Evolutionary conservation across 345 rosid genomes (phyloP).

Genomic region (Odontarrhena argentea): DNA sequence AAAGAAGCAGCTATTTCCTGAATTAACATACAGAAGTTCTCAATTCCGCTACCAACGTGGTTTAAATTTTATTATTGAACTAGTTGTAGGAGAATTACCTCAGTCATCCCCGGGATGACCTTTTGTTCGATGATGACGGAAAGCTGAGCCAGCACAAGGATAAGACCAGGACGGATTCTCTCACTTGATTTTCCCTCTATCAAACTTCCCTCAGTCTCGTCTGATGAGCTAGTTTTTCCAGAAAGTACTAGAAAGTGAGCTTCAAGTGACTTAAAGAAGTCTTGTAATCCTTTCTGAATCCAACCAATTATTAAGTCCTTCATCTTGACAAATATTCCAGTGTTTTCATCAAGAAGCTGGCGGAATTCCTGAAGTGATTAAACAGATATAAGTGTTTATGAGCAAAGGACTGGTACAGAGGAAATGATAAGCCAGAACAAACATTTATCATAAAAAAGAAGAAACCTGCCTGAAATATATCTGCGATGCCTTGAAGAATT

Average conservation of each 20-base stretch:
- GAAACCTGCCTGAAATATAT: conserved; percentile 66
- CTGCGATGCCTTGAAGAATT: conserved; percentile 86
- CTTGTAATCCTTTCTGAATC: conserved; percentile 96
- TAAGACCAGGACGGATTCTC: conserved; percentile 67
- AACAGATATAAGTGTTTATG: conserved; percentile 8
- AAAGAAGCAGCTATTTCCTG: conserved; percentile 91
- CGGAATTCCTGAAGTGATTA: conserved; percentile 67
- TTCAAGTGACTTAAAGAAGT: conserved; percentile 76
- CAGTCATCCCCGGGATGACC: conserved; percentile 83
- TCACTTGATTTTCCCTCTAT: conserved; percentile 58
- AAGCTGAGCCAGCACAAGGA: conserved; percentile 85
- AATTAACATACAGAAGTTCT: conserved; percentile 26
- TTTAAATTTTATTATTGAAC: conserved; percentile 14
- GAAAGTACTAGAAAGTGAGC: conserved; percentile 67
- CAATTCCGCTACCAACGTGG: background rate
- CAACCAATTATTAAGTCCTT: conserved; percentile 64
- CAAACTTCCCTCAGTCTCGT: conserved; percentile 50
- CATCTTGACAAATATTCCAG: conserved; percentile 63
- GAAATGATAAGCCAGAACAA: conserved; percentile 1
- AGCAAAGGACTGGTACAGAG: conserved; percentile 21
- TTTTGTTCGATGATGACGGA: conserved; percentile 83
- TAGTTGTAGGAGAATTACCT: conserved; percentile 54
- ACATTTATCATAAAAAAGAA: conserved; percentile 8
- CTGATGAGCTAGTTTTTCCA: conserved; percentile 60
- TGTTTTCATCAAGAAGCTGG: conserved; percentile 71